phyloP scores from a whole-genome alignment of 495 filamentous ascomycete species.

The Talaromyces nanjingensis region DNA sequence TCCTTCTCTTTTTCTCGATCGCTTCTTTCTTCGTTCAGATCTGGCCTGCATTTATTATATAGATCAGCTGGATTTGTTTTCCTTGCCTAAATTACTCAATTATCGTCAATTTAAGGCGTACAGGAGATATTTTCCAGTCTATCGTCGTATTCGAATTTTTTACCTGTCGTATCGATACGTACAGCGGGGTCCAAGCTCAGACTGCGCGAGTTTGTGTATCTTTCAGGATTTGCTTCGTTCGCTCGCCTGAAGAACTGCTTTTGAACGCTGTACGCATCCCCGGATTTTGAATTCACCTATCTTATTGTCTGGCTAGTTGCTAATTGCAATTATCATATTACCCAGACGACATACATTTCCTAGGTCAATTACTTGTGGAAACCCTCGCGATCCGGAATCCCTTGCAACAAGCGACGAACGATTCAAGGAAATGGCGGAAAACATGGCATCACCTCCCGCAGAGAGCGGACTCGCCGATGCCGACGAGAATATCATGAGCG shows the following conservation, averaged over 20 bases:
- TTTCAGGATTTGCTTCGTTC: background rate
- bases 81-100: background rate
- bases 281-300: background rate
- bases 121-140: background rate
- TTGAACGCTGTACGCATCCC: background rate
- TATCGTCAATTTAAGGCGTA: background rate
- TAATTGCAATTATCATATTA: background rate
- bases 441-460: conserved; percentile 5
- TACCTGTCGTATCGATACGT: background rate
- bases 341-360: background rate
- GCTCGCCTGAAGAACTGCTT: background rate
- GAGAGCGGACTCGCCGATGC: conserved; percentile 5
- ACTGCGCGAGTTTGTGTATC: background rate
- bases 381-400: background rate
- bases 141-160: background rate
- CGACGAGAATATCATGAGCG: conserved; percentile 10
- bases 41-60: conserved; percentile 1
- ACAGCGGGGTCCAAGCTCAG: background rate
- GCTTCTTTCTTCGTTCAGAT: background rate
- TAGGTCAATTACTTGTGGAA: background rate
- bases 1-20: background rate
- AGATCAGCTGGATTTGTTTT: background rate
- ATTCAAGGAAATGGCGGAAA: conserved; percentile 1
- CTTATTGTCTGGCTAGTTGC: background rate
- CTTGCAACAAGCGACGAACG: background rate